Percentiles rank a stretch among this genome's conserved stretches.
Evolutionary conservation across 2,329 filamentous ascomycete species (phyloP).

Genomic region (Talaromyces pinophilus): DNA sequence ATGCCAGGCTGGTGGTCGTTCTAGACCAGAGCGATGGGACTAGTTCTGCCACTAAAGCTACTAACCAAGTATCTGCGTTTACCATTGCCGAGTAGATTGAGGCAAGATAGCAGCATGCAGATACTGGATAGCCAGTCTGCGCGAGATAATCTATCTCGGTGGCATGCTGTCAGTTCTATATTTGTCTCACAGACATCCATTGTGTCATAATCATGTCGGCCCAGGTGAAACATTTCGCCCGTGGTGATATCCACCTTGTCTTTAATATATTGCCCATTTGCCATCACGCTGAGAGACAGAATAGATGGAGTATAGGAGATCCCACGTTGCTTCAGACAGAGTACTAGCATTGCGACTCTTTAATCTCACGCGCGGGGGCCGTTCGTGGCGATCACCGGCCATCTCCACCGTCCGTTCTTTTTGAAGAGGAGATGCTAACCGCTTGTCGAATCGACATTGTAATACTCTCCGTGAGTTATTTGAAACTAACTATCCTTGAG

Average conservation of each 20-base stretch:
- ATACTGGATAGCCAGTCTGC: neutral
- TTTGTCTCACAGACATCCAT: neutral
- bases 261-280: neutral
- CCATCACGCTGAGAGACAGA: neutral
- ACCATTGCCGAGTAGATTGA: neutral
- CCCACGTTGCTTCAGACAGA: slow-evolving; percentile 4
- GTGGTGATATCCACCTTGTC: neutral
- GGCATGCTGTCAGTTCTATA: neutral
- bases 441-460: neutral
- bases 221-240: slow-evolving; percentile 1
- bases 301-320: neutral
- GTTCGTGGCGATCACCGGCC: slow-evolving; percentile 12
- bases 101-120: neutral
- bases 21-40: slow-evolving; percentile 1
- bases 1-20: slow-evolving; percentile 1
- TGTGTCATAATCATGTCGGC: neutral
- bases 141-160: too few relatives aligned
- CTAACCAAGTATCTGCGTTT: neutral
- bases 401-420: neutral
- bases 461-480: neutral
- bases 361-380: slow-evolving; percentile 12
- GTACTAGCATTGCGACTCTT: neutral
- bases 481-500: neutral
- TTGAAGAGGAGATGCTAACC: neutral
- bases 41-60: slow-evolving; percentile 8